phyloP scores from a whole-genome alignment of 306 rosid genomes.

The Medicago truncatula region DNA sequence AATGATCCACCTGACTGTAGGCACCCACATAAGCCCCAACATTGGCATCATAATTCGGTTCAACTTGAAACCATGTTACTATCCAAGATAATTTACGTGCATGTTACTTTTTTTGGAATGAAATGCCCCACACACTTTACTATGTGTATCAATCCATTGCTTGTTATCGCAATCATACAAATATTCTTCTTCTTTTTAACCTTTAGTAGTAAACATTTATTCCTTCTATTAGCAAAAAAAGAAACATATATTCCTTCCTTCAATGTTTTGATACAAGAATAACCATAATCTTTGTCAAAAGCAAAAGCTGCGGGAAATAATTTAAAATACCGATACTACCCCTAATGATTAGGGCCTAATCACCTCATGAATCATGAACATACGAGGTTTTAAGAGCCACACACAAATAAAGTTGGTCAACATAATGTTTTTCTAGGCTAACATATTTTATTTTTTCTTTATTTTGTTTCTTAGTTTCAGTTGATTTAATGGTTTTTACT shows the following conservation, averaged over 20 bases:
- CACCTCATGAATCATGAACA: neutral
- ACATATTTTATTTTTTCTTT: neutral
- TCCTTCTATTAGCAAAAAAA: conserved; percentile 23
- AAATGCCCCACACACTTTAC: conserved; percentile 4
- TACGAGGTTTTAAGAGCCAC: neutral
- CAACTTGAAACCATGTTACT: neutral
- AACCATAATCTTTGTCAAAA: conserved; percentile 35
- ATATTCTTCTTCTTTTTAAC: conserved; percentile 40
- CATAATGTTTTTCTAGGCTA: neutral
- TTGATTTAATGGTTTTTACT: too few relatives aligned
- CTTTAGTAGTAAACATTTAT: conserved; percentile 32
- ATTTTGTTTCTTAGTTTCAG: too few relatives aligned
- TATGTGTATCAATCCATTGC: conserved; percentile 2
- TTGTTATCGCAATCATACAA: conserved; percentile 13
- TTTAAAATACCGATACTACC: conserved; percentile 7
- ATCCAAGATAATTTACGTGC: neutral
- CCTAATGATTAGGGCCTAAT: neutral
- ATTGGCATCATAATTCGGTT: too few relatives aligned
- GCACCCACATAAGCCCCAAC: too few relatives aligned
- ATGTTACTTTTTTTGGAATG: neutral
- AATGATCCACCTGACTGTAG: too few relatives aligned
- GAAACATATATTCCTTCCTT: conserved; percentile 44
- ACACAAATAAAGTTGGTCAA: neutral
- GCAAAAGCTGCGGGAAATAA: conserved; percentile 43
- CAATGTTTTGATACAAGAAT: conserved; percentile 18